Conservation (phyloP, 2,329 filamentous ascomycete species). For the Sporothrix humicola region DNA sequence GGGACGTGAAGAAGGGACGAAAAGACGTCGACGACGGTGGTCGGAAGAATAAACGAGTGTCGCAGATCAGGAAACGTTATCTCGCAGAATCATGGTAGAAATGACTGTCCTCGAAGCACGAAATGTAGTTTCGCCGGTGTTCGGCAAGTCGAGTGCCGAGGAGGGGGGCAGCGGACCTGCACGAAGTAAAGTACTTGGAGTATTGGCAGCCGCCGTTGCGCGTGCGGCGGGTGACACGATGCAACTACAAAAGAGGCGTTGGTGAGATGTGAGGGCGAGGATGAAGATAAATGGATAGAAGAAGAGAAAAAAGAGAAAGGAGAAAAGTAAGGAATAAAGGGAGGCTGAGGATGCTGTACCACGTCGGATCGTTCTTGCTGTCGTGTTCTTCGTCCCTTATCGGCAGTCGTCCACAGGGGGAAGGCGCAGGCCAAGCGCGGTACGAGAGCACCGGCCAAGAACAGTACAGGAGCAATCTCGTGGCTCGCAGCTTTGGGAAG, state of each 20-base stretch:
- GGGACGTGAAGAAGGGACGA: background rate
- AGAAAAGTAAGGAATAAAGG: background rate
- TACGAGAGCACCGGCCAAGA: too few species aligned
- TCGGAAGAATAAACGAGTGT: background rate
- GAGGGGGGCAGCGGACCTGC: background rate
- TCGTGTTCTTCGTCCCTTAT: constrained; percentile 22
- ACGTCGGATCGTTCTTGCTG: constrained; percentile 25
- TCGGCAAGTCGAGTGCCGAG: constrained; percentile 28
- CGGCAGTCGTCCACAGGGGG: constrained; percentile 23
- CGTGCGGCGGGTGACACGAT: constrained; percentile 14
- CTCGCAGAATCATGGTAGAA: constrained; percentile 22
- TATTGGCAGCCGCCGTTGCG: constrained; percentile 3
- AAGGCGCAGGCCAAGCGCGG: constrained; percentile 6
- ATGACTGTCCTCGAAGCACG: background rate
- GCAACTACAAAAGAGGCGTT: background rate
- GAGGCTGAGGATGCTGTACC: background rate
- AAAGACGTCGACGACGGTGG: background rate
- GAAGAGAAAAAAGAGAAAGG: background rate
- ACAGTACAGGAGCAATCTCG: constrained; percentile 19
- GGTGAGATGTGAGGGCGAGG: background rate
- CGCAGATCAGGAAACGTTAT: background rate
- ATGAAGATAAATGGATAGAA: background rate
- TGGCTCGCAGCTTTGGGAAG: constrained; percentile 12
- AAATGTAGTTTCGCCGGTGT: background rate
- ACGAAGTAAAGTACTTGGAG: background rate